These are phyloP conservation scores for Melanomma pulvis-pyrius DNA, from an alignment of 495 filamentous ascomycete species.

Conservation along the genomic window DNA sequence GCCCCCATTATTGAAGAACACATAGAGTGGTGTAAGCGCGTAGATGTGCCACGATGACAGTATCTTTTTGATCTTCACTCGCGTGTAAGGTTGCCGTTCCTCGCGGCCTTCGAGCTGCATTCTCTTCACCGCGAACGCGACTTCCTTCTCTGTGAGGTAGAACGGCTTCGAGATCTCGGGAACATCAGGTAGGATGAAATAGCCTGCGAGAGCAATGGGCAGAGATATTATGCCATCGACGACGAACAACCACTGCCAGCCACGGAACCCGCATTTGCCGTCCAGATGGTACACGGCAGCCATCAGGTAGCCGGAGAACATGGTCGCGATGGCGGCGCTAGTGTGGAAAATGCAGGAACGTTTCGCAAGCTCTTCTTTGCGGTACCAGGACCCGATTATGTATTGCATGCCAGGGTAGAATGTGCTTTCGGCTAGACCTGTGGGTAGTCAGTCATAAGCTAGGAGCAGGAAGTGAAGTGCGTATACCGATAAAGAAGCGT, in stretches of 20 bases:
- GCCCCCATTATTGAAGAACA: constrained; percentile 38
- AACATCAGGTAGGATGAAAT: constrained; percentile 62
- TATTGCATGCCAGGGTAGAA: constrained; percentile 55
- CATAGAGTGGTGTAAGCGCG: constrained; percentile 51
- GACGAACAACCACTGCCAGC: constrained; percentile 42
- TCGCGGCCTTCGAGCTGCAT: constrained; percentile 55
- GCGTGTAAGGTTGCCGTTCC: constrained; percentile 51
- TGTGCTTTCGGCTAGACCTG: constrained; percentile 49
- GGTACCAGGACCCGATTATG: constrained; percentile 55
- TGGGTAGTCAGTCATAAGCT: background rate
- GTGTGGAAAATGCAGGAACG: constrained; percentile 67
- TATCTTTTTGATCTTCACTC: constrained; percentile 55
- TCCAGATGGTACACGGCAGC: constrained; percentile 36
- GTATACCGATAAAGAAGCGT: constrained; percentile 24
- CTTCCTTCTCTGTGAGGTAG: constrained; percentile 36
- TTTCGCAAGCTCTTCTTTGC: constrained; percentile 59
- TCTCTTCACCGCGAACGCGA: constrained; percentile 46
- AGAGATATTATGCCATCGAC: constrained; percentile 41
- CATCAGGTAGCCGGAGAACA: constrained; percentile 41
- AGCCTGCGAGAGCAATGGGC: constrained; percentile 52
- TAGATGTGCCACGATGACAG: constrained; percentile 59
- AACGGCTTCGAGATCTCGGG: constrained; percentile 61
- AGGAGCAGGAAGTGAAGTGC: background rate
- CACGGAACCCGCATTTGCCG: constrained; percentile 25
- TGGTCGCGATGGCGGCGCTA: constrained; percentile 51